phyloP scores from a whole-genome alignment of 495 filamentous ascomycete genomes.

The Xanthoparmelia taractica region DNA sequence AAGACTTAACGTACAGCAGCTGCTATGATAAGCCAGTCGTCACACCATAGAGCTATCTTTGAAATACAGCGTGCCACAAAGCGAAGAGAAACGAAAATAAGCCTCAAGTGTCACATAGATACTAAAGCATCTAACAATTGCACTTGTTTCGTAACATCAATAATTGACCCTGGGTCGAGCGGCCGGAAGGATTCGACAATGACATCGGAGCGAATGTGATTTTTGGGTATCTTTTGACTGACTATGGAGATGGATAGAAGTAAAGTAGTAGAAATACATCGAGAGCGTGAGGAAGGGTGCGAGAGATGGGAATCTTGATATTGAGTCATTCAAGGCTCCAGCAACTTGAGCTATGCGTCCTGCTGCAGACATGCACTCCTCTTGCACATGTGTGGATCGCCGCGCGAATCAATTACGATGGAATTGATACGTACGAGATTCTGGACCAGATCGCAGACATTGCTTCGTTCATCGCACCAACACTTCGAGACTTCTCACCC shows the following conservation, averaged over 20 bases:
- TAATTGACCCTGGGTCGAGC: background rate
- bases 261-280: too few species aligned
- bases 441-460: background rate
- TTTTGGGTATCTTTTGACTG: background rate
- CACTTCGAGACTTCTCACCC: too few species aligned
- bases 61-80: conserved; percentile 27
- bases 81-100: conserved; percentile 17
- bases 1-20: conserved; percentile 22
- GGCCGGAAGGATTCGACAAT: background rate
- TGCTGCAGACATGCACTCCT: too few species aligned
- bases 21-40: conserved; percentile 35
- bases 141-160: background rate
- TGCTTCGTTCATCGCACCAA: background rate
- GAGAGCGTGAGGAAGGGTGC: too few species aligned
- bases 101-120: background rate
- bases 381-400: too few species aligned
- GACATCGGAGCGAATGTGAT: background rate
- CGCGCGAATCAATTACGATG: background rate
- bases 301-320: too few species aligned
- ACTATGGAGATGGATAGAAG: background rate
- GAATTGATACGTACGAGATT: background rate
- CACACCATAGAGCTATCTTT: conserved; percentile 26
- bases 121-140: background rate
- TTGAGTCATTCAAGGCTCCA: too few species aligned
- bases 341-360: too few species aligned